phyloP scores from a whole-genome alignment of 495 filamentous ascomycete genomes.

The Eremomyces bilateralis region DNA sequence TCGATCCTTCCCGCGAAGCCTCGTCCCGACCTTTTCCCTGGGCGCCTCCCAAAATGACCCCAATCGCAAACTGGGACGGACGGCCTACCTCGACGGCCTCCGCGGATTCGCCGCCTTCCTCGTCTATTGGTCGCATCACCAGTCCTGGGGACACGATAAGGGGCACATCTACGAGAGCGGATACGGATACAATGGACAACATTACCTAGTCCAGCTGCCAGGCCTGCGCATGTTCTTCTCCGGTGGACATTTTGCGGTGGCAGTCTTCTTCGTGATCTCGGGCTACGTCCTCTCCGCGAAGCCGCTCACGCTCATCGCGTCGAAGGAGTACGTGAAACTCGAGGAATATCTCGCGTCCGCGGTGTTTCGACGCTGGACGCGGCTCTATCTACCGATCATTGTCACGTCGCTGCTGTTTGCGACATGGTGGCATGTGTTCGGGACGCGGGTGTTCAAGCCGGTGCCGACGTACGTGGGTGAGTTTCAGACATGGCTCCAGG shows the following conservation, averaged over 20 bases:
- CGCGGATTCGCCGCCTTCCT: constrained; percentile 9
- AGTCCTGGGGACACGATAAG: too few relatives aligned
- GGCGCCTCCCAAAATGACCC: too few relatives aligned
- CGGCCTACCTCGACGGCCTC: constrained; percentile 9
- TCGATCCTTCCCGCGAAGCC: too few relatives aligned
- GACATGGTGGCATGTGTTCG: constrained; percentile 28
- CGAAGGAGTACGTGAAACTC: not conserved
- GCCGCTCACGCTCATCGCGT: constrained; percentile 26
- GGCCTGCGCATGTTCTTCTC: too few relatives aligned
- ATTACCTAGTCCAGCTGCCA: not conserved
- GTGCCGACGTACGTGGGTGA: constrained; percentile 22
- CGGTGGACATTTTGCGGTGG: too few relatives aligned
- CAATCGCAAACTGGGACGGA: not conserved
- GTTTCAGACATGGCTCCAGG: constrained; percentile 30
- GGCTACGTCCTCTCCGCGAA: constrained; percentile 24
- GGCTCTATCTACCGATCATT: constrained; percentile 25
- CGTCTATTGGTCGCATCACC: constrained; percentile 15
- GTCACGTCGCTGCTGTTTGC: constrained; percentile 26
- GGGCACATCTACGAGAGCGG: too few relatives aligned
- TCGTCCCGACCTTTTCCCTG: too few relatives aligned
- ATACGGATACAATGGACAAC: not conserved
- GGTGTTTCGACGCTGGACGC: constrained; percentile 23
- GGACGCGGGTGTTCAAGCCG: constrained; percentile 19
- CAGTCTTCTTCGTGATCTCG: constrained; percentile 15
- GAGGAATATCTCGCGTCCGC: constrained; percentile 23